Base-by-base conservation (phyloP, 2,329 filamentous ascomycete genomes). In the Cordyceps cicadae region DNA sequence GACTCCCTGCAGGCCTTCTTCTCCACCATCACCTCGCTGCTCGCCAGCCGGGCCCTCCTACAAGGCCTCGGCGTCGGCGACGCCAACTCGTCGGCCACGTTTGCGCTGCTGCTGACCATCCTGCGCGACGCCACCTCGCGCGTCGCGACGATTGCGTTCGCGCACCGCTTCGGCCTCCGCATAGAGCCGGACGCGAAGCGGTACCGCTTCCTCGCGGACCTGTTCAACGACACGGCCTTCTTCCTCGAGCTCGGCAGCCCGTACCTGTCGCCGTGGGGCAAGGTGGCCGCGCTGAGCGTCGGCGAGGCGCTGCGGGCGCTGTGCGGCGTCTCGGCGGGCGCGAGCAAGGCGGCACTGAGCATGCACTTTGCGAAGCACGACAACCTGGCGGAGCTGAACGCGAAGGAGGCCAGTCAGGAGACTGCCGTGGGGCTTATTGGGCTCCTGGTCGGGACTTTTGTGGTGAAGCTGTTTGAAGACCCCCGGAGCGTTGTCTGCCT, bases 341-440 rank as follows among this genome's bases (percentile, higher is more conserved):
- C 90, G 59, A 89, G 90, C 64, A 97, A 97, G 74, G 93, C 93
- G 2, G 92, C 89, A 63, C 76, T 99, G 66, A 94, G 90, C 70
- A 89, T 90, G 12, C 94, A 99, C 74, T 97, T 99, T 77, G 92
- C 93, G 9, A 85, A 81, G 66, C 86, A 86, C 70, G 90, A 91
- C 43, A 97, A 97, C 71, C 76, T 97, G 50, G 93, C 90, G 1
- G 93, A 97, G 72, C 80, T 99, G 61, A 97, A 97, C 75, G 92
- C 93, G 61, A 87, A 96, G 81, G 93, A 97, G 71, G 92, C 92
- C 14, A 95, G 90, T 65, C 94, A 97, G 75, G 94, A 97, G 75
- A 97, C 93, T 0, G 86, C 96, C 21, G 90, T 99, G 61, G 93
- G 90, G 2, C 79, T 97, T 29, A 64, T 96, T 39, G 94, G 94